These are phyloP conservation scores for Starmerella davenportii DNA, from an alignment of 805 yeast species.

Conservation along the genomic window DNA sequence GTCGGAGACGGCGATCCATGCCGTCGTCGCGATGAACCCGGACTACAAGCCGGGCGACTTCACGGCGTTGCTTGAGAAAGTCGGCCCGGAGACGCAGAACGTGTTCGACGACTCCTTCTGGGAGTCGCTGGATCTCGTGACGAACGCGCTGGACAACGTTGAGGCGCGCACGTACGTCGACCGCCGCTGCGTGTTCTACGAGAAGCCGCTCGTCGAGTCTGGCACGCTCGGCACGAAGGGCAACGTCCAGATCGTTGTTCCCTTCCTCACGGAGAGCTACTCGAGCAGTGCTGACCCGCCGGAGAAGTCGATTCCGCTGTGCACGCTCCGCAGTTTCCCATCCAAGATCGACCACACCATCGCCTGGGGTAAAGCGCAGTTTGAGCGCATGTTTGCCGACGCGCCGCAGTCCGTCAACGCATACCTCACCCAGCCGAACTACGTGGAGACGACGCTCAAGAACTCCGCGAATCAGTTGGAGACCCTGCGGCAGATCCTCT, in stretches of 20 bases:
- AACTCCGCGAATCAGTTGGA: slow-evolving; percentile 85
- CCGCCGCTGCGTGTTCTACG: slow-evolving; percentile 84
- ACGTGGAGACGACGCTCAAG: slow-evolving; percentile 76
- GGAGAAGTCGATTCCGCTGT: slow-evolving; percentile 88
- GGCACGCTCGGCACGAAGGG: slow-evolving; percentile 98
- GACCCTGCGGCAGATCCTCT: slow-evolving; percentile 53
- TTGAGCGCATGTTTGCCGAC: slow-evolving; percentile 80
- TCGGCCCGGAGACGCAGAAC: slow-evolving; percentile 81
- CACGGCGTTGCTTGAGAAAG: slow-evolving; percentile 63
- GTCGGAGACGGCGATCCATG: slow-evolving; percentile 75
- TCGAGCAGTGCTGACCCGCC: slow-evolving; percentile 97
- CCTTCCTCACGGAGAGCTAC: slow-evolving; percentile 84
- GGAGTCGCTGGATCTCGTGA: slow-evolving; percentile 68
- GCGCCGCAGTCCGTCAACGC: slow-evolving; percentile 86
- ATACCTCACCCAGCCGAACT: slow-evolving; percentile 79
- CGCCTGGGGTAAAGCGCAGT: slow-evolving; percentile 95
- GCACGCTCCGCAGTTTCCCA: slow-evolving; percentile 95
- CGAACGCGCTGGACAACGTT: slow-evolving; percentile 92
- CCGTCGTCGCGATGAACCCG: slow-evolving; percentile 74
- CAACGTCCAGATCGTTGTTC: slow-evolving; percentile 90
- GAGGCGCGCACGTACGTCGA: slow-evolving; percentile 97
- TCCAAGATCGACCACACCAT: slow-evolving; percentile 96
- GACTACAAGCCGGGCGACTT: slow-evolving; percentile 54
- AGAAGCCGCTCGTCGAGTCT: slow-evolving; percentile 79
- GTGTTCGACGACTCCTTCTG: slow-evolving; percentile 75